phyloP scores from a whole-genome alignment of 495 filamentous ascomycete genomes.

The Jackrogersella minutella region DNA sequence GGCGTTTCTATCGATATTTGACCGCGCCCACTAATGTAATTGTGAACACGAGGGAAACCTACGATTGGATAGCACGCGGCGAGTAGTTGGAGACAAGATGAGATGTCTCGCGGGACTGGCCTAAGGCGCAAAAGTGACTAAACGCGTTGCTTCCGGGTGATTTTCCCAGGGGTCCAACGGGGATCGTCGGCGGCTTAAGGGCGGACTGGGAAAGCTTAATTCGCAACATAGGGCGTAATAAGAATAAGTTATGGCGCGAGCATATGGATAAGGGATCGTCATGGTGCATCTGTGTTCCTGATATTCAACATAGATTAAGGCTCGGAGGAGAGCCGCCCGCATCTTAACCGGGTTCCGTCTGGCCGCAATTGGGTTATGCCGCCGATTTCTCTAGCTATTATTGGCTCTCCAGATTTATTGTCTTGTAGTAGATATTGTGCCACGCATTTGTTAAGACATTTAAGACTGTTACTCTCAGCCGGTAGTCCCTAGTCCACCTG shows the following conservation, averaged over 20 bases:
- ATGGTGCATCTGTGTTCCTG: slow-evolving; percentile 34
- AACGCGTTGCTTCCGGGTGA: slow-evolving; percentile 16
- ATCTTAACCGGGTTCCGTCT: slow-evolving; percentile 25
- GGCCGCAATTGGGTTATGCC: slow-evolving; percentile 14
- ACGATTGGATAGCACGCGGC: slow-evolving; percentile 17
- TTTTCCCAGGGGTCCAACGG: slow-evolving; percentile 27
- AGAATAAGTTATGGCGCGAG: slow-evolving; percentile 33
- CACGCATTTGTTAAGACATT: slow-evolving; percentile 3
- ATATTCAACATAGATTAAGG: slow-evolving; percentile 37
- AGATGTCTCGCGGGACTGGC: background rate
- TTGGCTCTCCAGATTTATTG: slow-evolving; percentile 26
- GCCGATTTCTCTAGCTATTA: background rate
- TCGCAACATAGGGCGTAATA: slow-evolving; percentile 22
- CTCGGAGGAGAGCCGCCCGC: slow-evolving; percentile 32
- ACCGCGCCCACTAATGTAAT: background rate
- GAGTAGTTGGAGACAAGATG: slow-evolving; percentile 9
- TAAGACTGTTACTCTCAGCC: slow-evolving; percentile 16
- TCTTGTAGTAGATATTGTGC: slow-evolving; percentile 10
- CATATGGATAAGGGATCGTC: slow-evolving; percentile 27
- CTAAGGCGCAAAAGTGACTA: slow-evolving; percentile 24
- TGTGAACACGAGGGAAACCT: background rate
- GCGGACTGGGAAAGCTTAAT: slow-evolving; percentile 16
- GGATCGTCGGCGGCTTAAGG: slow-evolving; percentile 33
- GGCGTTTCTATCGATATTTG: slow-evolving; percentile 9
- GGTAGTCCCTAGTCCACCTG: slow-evolving; percentile 22